Evolutionary conservation across 2,329 filamentous ascomycete species (phyloP), one percentile per base, ranked within the genome.

Genomic region (Cercospora brassicicola): DNA sequence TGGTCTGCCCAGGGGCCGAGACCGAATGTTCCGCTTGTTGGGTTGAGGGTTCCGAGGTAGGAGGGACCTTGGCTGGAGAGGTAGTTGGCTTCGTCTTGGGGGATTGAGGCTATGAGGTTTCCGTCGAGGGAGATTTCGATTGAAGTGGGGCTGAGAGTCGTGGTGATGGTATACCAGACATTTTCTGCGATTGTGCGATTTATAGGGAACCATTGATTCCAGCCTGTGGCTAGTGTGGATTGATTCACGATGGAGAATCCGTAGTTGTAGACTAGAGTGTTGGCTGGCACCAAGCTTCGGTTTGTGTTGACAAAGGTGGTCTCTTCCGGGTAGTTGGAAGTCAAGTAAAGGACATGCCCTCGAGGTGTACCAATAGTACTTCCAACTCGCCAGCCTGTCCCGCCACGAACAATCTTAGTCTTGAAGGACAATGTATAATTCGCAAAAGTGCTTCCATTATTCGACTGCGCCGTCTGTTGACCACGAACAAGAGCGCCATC

Each of bases 1-100:
- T 83, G 80, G 57, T 82, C 81, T 61, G 81, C 77, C 69, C 75
- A 82, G 0, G 77, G 78, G 0, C 82, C 81, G 57, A 83, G 82
- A 0, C 80, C 81, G 67, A 79, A 82, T 1, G 77, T 75, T 9
- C 79, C 79, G 18, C 45, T 28, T 70, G 68, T 30, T 69, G 55
- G 13, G 62, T 59, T 48, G 45, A 20, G 28, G 5, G 36, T 11
- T 9, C 48, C 59, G 30, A 59, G 30, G 28, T 45, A 62, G 28
- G 65, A 30, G 2, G 59, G 31, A 3, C 42, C 23, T 39, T 15
- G n/a, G 48, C n/a, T 59, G 26, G 61, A 65, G 65, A 48, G 73
- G 59, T 23, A 75, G 51, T n/a, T 48, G n/a, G 72, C 64, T 56
- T 73, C 65, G 3, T 61, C 55, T 30, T 72, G 72, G 0, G 73